Percentiles rank a stretch among this genome's conserved stretches.
Conservation (phyloP, 2,329 filamentous ascomycete species). For the Diplodia intermedia region DNA sequence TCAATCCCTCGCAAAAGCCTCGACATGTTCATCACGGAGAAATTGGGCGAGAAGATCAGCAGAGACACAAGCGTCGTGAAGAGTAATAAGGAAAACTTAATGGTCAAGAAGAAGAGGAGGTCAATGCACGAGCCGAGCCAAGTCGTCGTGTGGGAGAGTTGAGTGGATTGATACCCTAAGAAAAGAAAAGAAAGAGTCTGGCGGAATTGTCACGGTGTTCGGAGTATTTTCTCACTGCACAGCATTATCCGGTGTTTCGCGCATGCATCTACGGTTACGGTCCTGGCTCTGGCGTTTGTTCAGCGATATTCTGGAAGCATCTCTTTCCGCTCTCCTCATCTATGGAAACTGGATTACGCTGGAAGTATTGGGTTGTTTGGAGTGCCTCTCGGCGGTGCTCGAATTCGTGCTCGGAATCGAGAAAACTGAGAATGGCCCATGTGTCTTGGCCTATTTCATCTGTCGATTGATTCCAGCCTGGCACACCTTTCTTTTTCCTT, state of each 20-base stretch:
- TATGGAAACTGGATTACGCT: constrained; percentile 6
- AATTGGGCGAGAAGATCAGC: background rate
- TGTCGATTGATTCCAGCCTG: background rate
- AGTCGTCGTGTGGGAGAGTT: constrained; percentile 19
- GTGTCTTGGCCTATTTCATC: background rate
- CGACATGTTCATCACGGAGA: constrained; percentile 2
- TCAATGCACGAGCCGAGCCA: constrained; percentile 3
- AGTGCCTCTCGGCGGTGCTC: background rate
- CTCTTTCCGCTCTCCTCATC: background rate
- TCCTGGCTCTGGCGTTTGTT: constrained; percentile 26
- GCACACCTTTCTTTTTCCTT: background rate
- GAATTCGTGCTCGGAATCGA: background rate
- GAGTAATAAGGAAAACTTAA: constrained; percentile 23
- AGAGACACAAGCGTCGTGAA: background rate
- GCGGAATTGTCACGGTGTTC: constrained; percentile 6
- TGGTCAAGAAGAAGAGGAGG: constrained; percentile 17
- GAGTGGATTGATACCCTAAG: background rate
- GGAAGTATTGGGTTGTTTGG: constrained; percentile 9
- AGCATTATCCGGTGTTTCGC: constrained; percentile 16
- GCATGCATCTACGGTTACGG: constrained; percentile 22
- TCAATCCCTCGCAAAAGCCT: constrained; percentile 21
- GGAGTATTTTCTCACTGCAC: constrained; percentile 17
- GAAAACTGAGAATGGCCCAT: background rate
- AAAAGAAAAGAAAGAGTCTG: constrained; percentile 3
- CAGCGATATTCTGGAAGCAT: constrained; percentile 22